Evolutionary conservation across 768 basidiomycete genomes (phyloP).

Genomic region (Pisolithus marmoratus): DNA sequence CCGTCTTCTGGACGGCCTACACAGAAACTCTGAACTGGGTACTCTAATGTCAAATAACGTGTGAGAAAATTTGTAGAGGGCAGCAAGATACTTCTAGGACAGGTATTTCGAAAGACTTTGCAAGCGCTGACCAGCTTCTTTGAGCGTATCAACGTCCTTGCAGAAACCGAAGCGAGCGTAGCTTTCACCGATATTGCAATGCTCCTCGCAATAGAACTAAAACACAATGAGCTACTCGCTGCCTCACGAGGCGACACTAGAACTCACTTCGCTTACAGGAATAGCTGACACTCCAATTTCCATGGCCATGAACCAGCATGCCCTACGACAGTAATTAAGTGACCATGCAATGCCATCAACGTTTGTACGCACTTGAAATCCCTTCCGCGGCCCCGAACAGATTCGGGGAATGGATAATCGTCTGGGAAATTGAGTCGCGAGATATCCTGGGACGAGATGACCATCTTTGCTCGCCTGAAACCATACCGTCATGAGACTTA

Average conservation of each 20-base stretch:
- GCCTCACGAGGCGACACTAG: not conserved
- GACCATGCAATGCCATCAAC: not conserved
- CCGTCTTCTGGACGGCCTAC: no score
- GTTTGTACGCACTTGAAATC: slow-evolving; percentile 67
- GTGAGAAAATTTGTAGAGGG: not conserved
- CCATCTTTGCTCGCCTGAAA: not conserved
- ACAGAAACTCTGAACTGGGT: no score
- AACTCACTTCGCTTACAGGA: slow-evolving; percentile 88
- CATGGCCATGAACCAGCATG: slow-evolving; percentile 93
- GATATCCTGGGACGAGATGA: slow-evolving; percentile 50
- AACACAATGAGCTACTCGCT: slow-evolving; percentile 7
- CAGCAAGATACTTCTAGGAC: slow-evolving; percentile 7
- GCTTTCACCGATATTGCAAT: slow-evolving; percentile 78
- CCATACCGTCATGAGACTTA: slow-evolving; percentile 30
- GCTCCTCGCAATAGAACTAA: slow-evolving; percentile 90
- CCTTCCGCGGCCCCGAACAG: slow-evolving; percentile 69
- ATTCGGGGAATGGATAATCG: slow-evolving; percentile 75
- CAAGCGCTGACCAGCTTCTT: slow-evolving; percentile 76
- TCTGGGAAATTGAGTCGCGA: slow-evolving; percentile 75
- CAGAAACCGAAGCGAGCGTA: slow-evolving; percentile 92
- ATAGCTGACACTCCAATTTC: slow-evolving; percentile 90
- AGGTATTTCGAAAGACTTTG: slow-evolving; percentile 67
- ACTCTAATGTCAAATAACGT: no score
- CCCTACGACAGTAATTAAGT: slow-evolving; percentile 42
- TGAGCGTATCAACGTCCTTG: slow-evolving; percentile 86